Conservation (phyloP, 202 grass and related monocot species). For the Musa balbisiana region DNA sequence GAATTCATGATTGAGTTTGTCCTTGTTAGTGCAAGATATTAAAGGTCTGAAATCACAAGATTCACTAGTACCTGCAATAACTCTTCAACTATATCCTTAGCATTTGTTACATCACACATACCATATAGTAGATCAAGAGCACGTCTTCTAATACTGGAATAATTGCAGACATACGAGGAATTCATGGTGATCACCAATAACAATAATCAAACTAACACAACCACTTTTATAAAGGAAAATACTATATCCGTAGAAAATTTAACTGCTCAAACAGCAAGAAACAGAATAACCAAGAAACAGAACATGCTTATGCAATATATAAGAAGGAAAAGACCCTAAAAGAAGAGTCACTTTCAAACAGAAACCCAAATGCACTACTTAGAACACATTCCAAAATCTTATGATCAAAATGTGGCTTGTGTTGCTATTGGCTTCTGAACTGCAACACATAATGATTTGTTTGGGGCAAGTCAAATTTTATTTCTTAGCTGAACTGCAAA, state of each 20-base stretch:
- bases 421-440: too few relatives aligned
- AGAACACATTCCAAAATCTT: too few relatives aligned
- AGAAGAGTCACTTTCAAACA: too few relatives aligned
- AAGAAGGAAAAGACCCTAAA: too few relatives aligned
- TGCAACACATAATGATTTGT: too few relatives aligned
- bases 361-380: too few relatives aligned
- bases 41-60: not conserved
- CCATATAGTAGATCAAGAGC: slow-evolving; percentile 98
- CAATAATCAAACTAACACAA: not conserved
- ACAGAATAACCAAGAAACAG: too few relatives aligned
- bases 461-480: too few relatives aligned
- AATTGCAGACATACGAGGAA: slow-evolving; percentile 13
- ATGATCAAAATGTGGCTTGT: too few relatives aligned
- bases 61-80: slow-evolving; percentile 74
- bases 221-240: not conserved
- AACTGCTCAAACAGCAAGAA: not conserved
- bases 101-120: slow-evolving; percentile 98
- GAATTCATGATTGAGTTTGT: not conserved
- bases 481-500: too few relatives aligned
- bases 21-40: not conserved
- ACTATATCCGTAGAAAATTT: not conserved
- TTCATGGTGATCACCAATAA: not conserved
- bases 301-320: too few relatives aligned
- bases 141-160: slow-evolving; percentile 89
- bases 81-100: slow-evolving; percentile 98